phyloP scores from a whole-genome alignment of 2,329 filamentous ascomycete species.

The Nemania diffusa region DNA sequence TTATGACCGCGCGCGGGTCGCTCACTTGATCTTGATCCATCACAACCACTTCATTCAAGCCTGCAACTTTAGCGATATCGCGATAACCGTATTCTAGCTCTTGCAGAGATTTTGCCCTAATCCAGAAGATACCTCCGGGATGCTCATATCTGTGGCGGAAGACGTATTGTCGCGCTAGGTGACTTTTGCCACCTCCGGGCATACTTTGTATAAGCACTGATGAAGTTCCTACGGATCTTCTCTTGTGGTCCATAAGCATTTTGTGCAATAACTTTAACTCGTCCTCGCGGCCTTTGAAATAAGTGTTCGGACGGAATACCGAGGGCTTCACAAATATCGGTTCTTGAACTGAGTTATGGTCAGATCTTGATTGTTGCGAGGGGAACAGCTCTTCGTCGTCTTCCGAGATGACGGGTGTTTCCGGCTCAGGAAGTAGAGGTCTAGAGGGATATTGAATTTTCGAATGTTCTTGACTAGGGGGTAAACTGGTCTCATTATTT shows the following conservation, averaged over 20 bases:
- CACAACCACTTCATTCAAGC: constrained; percentile 57
- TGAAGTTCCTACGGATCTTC: constrained; percentile 66
- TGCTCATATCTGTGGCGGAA: constrained; percentile 69
- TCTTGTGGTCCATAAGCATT: constrained; percentile 67
- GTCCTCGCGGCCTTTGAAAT: constrained; percentile 67
- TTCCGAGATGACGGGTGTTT: constrained; percentile 38
- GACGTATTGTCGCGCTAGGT: constrained; percentile 74
- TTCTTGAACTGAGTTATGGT: constrained; percentile 40
- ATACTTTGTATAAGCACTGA: constrained; percentile 72
- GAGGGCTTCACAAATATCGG: constrained; percentile 59
- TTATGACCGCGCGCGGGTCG: constrained; percentile 61
- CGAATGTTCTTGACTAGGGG: constrained; percentile 43
- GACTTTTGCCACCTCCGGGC: constrained; percentile 75
- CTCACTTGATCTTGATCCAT: constrained; percentile 52
- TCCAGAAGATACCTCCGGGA: constrained; percentile 75
- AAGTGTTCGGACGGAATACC: constrained; percentile 68
- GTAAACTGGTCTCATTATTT: constrained; percentile 49
- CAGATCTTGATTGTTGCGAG: constrained; percentile 47
- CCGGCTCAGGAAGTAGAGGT: constrained; percentile 45
- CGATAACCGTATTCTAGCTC: constrained; percentile 71
- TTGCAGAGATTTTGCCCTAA: constrained; percentile 68
- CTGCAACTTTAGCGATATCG: constrained; percentile 70
- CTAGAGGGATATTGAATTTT: constrained; percentile 44
- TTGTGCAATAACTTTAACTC: constrained; percentile 68
- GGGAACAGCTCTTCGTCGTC: constrained; percentile 45